These are phyloP conservation scores for Davidsoniella australis DNA, from an alignment of 2,329 filamentous ascomycete genomes.

Conservation along the genomic window DNA sequence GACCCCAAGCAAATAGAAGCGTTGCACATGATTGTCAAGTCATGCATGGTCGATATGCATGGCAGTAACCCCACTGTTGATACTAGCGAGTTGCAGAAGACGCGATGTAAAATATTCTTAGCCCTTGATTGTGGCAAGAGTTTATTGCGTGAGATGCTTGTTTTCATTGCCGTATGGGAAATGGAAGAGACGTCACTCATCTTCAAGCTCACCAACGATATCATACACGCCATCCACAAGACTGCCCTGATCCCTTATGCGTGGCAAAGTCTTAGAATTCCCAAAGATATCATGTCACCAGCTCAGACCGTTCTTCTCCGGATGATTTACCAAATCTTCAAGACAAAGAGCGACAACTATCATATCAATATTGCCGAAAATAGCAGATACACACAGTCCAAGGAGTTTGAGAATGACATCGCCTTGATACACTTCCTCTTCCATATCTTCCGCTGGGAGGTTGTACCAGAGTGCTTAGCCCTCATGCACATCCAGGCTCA, in stretches of 20 bases:
- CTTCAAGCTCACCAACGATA: conserved; percentile 91
- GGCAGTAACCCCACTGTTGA: conserved; percentile 23
- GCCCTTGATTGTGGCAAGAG: conserved; percentile 84
- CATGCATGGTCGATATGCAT: conserved; percentile 71
- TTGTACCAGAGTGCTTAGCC: conserved; percentile 88
- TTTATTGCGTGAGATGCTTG: conserved; percentile 72
- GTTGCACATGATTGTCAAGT: conserved; percentile 92
- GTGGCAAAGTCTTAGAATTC: conserved; percentile 78
- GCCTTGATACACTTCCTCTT: conserved; percentile 65
- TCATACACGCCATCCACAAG: conserved; percentile 81
- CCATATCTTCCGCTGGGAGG: conserved; percentile 77
- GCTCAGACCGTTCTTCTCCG: conserved; percentile 88
- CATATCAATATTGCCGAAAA: conserved; percentile 1
- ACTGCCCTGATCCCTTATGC: conserved; percentile 81
- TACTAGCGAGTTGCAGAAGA: conserved; percentile 66
- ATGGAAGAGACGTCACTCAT: conserved; percentile 85
- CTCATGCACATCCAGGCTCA: conserved; percentile 86
- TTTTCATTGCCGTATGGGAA: conserved; percentile 96
- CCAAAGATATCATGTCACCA: conserved; percentile 90
- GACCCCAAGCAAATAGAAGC: conserved; percentile 93
- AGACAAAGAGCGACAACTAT: conserved; percentile 9
- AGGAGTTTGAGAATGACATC: conserved; percentile 10
- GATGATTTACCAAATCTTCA: conserved; percentile 35
- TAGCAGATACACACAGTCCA: conserved; percentile 11
- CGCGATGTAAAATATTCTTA: conserved; percentile 74